Conservation (phyloP, 1,139 yeast species). For the Geotrichum klebahnii region DNA sequence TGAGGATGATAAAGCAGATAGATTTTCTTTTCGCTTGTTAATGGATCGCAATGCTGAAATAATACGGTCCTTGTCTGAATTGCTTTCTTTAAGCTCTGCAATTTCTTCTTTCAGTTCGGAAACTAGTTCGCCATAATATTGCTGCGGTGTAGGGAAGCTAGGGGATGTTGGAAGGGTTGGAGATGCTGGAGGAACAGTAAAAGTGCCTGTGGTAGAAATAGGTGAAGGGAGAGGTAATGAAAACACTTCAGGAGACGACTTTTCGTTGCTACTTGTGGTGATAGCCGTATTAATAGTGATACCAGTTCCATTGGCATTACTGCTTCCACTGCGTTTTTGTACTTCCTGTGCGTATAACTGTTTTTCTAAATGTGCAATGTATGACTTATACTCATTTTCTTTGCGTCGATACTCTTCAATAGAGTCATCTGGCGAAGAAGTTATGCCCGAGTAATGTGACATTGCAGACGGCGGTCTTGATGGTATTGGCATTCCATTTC, state of each 20-base stretch:
- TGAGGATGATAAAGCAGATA: slow-evolving; percentile 16
- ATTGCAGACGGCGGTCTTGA: slow-evolving; percentile 7
- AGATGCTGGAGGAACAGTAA: slow-evolving; percentile 16
- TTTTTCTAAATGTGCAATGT: slow-evolving; percentile 58
- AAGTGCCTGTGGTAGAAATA: slow-evolving; percentile 2
- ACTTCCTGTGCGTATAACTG: slow-evolving; percentile 46
- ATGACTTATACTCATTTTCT: slow-evolving; percentile 56
- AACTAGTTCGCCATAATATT: slow-evolving; percentile 34
- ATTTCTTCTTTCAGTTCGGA: slow-evolving; percentile 70
- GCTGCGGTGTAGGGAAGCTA: slow-evolving; percentile 6
- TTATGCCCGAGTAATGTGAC: not conserved
- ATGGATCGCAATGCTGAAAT: slow-evolving; percentile 55
- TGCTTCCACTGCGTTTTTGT: slow-evolving; percentile 11
- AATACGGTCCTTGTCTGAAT: slow-evolving; percentile 69
- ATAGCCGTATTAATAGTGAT: not conserved
- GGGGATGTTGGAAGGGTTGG: slow-evolving; percentile 41
- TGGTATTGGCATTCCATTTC: too few relatives aligned
- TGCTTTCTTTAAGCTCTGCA: slow-evolving; percentile 54
- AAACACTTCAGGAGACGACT: not conserved
- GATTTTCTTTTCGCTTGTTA: slow-evolving; percentile 19
- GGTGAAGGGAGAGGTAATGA: slow-evolving; percentile 2
- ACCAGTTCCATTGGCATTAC: not conserved
- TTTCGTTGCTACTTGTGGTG: not conserved
- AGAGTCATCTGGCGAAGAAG: slow-evolving; percentile 4
- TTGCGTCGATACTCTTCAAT: slow-evolving; percentile 45